Evolutionary conservation across 2,329 filamentous ascomycete species (phyloP).

Genomic region (Sarocladiaceae sp.): DNA sequence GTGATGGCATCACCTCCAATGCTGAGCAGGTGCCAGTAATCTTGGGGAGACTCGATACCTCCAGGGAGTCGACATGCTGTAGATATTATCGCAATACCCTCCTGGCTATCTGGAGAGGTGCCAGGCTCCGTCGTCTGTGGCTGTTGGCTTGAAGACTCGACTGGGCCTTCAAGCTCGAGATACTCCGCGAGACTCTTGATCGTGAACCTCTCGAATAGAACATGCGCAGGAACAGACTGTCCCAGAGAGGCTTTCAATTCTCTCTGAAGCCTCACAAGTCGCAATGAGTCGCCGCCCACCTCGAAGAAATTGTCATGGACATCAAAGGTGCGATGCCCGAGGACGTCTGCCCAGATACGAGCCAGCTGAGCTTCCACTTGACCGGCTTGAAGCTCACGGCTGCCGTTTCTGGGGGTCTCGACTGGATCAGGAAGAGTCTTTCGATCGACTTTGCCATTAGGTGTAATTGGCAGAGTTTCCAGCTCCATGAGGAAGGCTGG

Average conservation of each 20-base stretch:
- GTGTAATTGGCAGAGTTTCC: constrained; percentile 12
- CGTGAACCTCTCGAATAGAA: constrained; percentile 15
- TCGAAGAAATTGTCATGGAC: constrained; percentile 17
- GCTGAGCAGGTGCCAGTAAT: constrained; percentile 33
- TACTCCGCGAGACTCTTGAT: constrained; percentile 12
- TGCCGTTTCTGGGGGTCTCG: not conserved
- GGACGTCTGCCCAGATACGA: constrained; percentile 13
- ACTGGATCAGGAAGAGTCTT: constrained; percentile 15
- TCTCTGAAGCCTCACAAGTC: constrained; percentile 14
- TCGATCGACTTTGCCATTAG: constrained; percentile 15
- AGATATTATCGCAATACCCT: constrained; percentile 31
- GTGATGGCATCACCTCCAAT: constrained; percentile 28
- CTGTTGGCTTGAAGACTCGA: not conserved
- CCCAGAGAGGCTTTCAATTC: constrained; percentile 12
- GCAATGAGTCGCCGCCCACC: constrained; percentile 16
- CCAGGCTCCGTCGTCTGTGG: not conserved
- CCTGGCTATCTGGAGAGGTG: not conserved
- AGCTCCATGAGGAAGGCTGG: constrained; percentile 15
- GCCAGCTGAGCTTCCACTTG: constrained; percentile 11
- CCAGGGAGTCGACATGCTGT: constrained; percentile 35
- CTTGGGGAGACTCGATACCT: constrained; percentile 27
- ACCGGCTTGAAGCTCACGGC: not conserved
- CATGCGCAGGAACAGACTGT: constrained; percentile 8
- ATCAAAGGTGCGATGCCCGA: constrained; percentile 14
- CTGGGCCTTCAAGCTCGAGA: constrained; percentile 6